phyloP scores from a whole-genome alignment of 176 grass and related monocot genomes.

The Hyparrhenia diplandra region DNA sequence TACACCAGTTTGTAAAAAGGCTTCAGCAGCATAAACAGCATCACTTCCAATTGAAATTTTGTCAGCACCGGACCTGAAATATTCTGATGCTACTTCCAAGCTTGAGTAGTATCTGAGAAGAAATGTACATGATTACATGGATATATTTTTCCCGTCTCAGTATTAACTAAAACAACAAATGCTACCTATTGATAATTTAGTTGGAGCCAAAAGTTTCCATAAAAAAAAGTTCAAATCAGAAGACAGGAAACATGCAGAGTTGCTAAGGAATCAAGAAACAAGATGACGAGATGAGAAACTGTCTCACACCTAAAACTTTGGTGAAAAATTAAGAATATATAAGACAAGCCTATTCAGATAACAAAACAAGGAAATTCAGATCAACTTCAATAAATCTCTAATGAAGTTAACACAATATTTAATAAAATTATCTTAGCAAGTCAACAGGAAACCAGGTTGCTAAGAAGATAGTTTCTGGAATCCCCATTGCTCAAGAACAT shows the following conservation, averaged over 20 bases:
- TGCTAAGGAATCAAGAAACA: conserved; percentile 19
- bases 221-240: background rate
- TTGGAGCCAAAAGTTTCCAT: background rate
- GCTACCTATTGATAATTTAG: background rate
- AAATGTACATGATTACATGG: conserved; percentile 13
- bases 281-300: conserved; percentile 17
- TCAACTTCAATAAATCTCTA: conserved; percentile 9
- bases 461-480: background rate
- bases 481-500: background rate
- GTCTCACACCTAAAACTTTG: background rate
- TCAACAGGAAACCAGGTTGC: conserved; percentile 7
- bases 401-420: conserved; percentile 16
- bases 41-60: conserved; percentile 98
- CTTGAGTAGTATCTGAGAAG: conserved; percentile 86
- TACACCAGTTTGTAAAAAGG: conserved; percentile 86
- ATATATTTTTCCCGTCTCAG: background rate
- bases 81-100: conserved; percentile 97
- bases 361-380: background rate
- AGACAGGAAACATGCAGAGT: conserved; percentile 11
- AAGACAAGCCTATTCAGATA: background rate
- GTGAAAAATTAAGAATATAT: background rate
- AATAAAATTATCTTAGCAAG: conserved; percentile 8
- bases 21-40: conserved; percentile 94
- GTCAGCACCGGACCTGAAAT: conserved; percentile 98
- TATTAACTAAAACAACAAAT: conserved; percentile 4